Evolutionary conservation across 1,139 yeast species (phyloP).

Genomic region (Magnusiomyces sp.): DNA sequence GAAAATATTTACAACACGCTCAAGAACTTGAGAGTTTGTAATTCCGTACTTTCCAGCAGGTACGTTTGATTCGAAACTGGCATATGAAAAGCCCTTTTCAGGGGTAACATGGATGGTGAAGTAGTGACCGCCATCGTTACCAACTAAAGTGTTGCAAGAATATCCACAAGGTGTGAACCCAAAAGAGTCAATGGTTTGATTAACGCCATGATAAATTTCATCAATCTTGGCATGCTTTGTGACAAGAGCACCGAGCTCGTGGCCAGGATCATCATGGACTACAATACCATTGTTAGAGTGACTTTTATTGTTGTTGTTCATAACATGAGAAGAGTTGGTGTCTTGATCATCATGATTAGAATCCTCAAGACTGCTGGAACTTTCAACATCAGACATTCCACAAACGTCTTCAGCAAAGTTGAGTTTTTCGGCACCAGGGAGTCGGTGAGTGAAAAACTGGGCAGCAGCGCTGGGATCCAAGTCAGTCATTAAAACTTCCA

Average conservation of each 20-base stretch:
- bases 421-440: constrained; percentile 32
- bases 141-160: constrained; percentile 71
- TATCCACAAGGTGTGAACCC: constrained; percentile 95
- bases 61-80: constrained; percentile 87
- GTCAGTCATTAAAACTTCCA: constrained; percentile 89
- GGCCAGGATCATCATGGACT: constrained; percentile 56
- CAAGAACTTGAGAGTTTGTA: constrained; percentile 42
- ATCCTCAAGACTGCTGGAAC: constrained; percentile 3
- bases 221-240: constrained; percentile 56
- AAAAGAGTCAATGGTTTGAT: constrained; percentile 61
- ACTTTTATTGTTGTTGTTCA: constrained; percentile 22
- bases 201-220: constrained; percentile 38
- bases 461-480: constrained; percentile 51
- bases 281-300: constrained; percentile 19
- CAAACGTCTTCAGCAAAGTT: constrained; percentile 31
- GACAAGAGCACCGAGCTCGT: constrained; percentile 60
- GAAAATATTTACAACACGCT: constrained; percentile 55
- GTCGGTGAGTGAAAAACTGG: constrained; percentile 52
- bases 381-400: constrained; percentile 13
- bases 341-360: constrained; percentile 2
- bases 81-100: constrained; percentile 89
- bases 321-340: constrained; percentile 7
- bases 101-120: constrained; percentile 94
- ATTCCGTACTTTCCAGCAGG: constrained; percentile 40
- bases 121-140: constrained; percentile 45